Conservation (phyloP, 306 rosid genomes). For the Castanospermum australe region DNA sequence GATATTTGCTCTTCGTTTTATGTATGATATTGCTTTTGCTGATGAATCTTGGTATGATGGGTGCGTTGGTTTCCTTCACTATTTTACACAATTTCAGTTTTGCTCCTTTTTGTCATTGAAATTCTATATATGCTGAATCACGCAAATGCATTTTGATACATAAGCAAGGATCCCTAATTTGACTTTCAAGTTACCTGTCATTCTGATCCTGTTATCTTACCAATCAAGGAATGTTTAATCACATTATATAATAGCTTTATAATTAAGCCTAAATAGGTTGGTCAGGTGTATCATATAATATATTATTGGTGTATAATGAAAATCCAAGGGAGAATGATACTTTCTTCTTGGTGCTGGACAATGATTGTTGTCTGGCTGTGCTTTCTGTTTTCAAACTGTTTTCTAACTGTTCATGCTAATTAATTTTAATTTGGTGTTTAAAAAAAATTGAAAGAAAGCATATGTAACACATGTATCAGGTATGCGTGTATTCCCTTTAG, state of each 20-base stretch:
- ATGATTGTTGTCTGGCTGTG: slow-evolving; percentile 11
- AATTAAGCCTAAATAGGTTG: slow-evolving; percentile 11
- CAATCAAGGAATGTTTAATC: slow-evolving; percentile 28
- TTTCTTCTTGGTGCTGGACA: slow-evolving; percentile 15
- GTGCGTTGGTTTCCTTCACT: slow-evolving; percentile 24
- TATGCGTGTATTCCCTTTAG: neutral
- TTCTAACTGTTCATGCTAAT: neutral
- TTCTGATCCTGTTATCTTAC: slow-evolving; percentile 24
- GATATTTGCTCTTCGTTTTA: slow-evolving; percentile 5
- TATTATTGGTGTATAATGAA: slow-evolving; percentile 2
- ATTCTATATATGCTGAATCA: slow-evolving; percentile 18
- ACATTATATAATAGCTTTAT: slow-evolving; percentile 19
- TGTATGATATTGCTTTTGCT: slow-evolving; percentile 18
- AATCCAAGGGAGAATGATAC: slow-evolving; percentile 15
- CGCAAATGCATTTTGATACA: slow-evolving; percentile 32
- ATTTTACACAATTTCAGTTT: slow-evolving; percentile 21
- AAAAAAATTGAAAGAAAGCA: neutral
- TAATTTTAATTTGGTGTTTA: neutral
- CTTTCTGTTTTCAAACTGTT: slow-evolving; percentile 19
- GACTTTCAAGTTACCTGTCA: slow-evolving; percentile 23
- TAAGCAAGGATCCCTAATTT: slow-evolving; percentile 52
- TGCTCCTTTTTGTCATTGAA: slow-evolving; percentile 27
- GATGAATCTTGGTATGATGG: slow-evolving; percentile 29
- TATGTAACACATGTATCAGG: neutral
- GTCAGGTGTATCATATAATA: slow-evolving; percentile 9